These are phyloP conservation scores for Cutaneotrichosporon mucoides DNA, from an alignment of 1,284 basidiomycete species.

Conservation along the genomic window DNA sequence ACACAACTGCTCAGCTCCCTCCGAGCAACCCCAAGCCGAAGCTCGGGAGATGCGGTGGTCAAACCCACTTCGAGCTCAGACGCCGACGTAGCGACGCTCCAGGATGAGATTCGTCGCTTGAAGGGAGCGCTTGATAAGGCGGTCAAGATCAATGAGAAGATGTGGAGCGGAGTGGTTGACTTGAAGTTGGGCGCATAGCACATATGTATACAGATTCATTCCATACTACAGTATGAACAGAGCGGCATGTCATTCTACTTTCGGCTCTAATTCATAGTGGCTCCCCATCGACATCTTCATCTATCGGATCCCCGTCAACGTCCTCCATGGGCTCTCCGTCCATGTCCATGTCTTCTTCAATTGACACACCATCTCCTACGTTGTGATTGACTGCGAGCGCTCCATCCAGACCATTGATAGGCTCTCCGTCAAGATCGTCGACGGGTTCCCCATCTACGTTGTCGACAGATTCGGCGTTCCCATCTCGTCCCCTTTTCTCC, in stretches of 20 bases:
- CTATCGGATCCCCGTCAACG: conserved; percentile 8
- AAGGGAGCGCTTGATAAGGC: conserved; percentile 69
- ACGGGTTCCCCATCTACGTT: conserved; percentile 41
- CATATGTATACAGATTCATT: background rate
- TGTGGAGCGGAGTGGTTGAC: conserved; percentile 72
- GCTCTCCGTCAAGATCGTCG: conserved; percentile 48
- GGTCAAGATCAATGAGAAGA: conserved; percentile 76
- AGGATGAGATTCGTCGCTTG: conserved; percentile 63
- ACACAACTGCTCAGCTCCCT: background rate
- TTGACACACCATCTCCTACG: too few relatives aligned
- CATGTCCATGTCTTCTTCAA: background rate
- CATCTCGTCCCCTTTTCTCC: background rate
- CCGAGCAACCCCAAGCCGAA: background rate
- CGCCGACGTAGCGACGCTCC: conserved; percentile 54
- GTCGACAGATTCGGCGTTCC: conserved; percentile 42
- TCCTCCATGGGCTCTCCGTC: background rate
- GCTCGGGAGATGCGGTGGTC: background rate
- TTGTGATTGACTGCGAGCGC: conserved; percentile 38
- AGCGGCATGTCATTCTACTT: too few relatives aligned
- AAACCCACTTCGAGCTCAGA: too few relatives aligned
- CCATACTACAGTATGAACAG: background rate
- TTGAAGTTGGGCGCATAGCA: conserved; percentile 21
- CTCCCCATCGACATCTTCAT: conserved; percentile 7
- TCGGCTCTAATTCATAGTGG: too few relatives aligned
- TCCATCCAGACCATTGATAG: conserved; percentile 53